Evolutionary conservation across 257 asterid genomes (phyloP).

Genomic region (Oldenlandia corymbosa): DNA sequence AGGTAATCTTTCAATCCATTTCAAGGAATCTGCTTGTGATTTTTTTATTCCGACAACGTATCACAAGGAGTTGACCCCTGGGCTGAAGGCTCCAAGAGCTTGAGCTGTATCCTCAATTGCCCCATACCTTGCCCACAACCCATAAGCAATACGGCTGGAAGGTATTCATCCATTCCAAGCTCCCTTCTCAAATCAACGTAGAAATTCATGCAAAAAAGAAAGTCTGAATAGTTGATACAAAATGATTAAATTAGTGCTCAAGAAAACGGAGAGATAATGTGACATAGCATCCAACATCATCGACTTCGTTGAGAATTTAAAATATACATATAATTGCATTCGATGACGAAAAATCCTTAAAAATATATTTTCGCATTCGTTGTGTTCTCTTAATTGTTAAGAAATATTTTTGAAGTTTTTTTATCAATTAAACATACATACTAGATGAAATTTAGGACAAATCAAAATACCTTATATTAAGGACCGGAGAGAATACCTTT

Average conservation of each 20-base stretch:
- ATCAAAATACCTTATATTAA: too few relatives aligned
- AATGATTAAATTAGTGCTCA: background rate
- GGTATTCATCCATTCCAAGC: slow-evolving; percentile 77
- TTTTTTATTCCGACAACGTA: slow-evolving; percentile 83
- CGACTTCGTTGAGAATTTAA: too few relatives aligned
- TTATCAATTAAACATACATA: too few relatives aligned
- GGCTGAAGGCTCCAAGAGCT: slow-evolving; percentile 79
- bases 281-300: too few relatives aligned
- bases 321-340: too few relatives aligned
- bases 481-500: too few relatives aligned
- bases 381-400: too few relatives aligned
- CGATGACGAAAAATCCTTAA: too few relatives aligned
- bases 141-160: slow-evolving; percentile 83
- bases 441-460: too few relatives aligned
- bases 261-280: background rate
- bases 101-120: slow-evolving; percentile 91
- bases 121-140: slow-evolving; percentile 99
- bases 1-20: slow-evolving; percentile 78
- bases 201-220: background rate
- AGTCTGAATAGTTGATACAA: background rate
- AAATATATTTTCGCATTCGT: too few relatives aligned
- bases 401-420: too few relatives aligned
- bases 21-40: slow-evolving; percentile 60
- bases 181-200: slow-evolving; percentile 73
- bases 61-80: slow-evolving; percentile 75